A percentile compares a stretch with the other conserved stretches of the same genome.
These are phyloP conservation scores for Solanum hybrid DNA, from an alignment of 305 asterid genomes.

Conservation along the genomic window DNA sequence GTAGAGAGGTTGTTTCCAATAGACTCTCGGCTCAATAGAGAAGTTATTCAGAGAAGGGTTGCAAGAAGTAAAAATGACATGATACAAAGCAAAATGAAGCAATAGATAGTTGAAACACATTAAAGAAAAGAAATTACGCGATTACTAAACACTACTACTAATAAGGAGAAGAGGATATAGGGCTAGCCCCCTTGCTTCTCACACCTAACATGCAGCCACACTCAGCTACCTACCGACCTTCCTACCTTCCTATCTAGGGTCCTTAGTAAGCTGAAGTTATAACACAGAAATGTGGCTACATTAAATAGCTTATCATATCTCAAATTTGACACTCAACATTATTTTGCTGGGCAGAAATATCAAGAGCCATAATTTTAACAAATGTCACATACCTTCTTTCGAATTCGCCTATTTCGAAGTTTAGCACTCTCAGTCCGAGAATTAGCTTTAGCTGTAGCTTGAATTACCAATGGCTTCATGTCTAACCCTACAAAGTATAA, in stretches of 20 bases:
- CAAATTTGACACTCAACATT: not conserved
- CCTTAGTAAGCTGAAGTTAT: not conserved
- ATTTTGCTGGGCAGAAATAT: not conserved
- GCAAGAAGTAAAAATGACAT: not conserved
- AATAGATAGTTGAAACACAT: not conserved
- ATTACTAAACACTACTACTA: not conserved
- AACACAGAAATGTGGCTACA: not conserved
- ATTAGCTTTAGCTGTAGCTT: slow-evolving; percentile 39
- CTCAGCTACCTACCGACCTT: not conserved
- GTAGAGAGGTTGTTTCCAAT: not conserved
- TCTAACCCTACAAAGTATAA: slow-evolving; percentile 14
- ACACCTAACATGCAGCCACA: not conserved
- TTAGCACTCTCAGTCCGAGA: slow-evolving; percentile 54
- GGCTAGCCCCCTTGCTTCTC: not conserved
- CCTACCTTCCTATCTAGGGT: not conserved
- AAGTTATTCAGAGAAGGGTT: not conserved
- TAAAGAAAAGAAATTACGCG: not conserved
- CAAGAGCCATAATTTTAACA: not conserved
- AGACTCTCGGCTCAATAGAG: not conserved
- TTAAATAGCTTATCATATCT: not conserved
- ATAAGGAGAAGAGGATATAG: not conserved
- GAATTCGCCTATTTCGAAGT: slow-evolving; percentile 47
- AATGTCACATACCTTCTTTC: slow-evolving; percentile 43
- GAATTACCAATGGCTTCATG: slow-evolving; percentile 43
- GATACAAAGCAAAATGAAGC: not conserved